Percentiles rank a stretch among this genome's conserved stretches.
These are phyloP conservation scores for Fonsecaea pugnacius DNA, from an alignment of 2,329 filamentous ascomycete species.

Conservation along the genomic window DNA sequence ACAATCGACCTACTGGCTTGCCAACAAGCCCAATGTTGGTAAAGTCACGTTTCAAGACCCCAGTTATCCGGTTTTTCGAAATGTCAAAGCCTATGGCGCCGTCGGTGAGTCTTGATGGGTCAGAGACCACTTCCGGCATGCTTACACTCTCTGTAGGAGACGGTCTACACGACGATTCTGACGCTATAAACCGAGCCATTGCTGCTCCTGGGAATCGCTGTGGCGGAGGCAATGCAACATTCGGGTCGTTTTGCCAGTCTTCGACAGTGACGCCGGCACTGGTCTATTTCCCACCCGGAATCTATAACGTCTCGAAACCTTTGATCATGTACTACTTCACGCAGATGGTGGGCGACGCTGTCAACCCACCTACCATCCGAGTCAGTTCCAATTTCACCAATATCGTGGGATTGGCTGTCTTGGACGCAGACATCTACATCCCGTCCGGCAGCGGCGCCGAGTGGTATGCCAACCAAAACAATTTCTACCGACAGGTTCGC, in stretches of 20 bases:
- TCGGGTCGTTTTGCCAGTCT: constrained; percentile 65
- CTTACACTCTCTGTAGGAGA: constrained; percentile 46
- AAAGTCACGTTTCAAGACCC: constrained; percentile 38
- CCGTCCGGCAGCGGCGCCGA: constrained; percentile 60
- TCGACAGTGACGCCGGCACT: constrained; percentile 74
- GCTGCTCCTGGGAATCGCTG: constrained; percentile 70
- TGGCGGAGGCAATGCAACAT: constrained; percentile 55
- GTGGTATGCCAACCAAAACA: constrained; percentile 72
- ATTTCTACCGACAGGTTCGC: constrained; percentile 75
- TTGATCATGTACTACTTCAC: constrained; percentile 69
- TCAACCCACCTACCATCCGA: constrained; percentile 70
- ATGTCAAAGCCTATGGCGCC: constrained; percentile 73
- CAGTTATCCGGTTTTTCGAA: constrained; percentile 65
- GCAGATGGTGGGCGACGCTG: constrained; percentile 69
- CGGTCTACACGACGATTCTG: constrained; percentile 74
- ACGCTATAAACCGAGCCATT: constrained; percentile 77
- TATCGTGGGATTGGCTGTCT: constrained; percentile 78
- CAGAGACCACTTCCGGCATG: not conserved
- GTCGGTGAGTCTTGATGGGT: constrained; percentile 34
- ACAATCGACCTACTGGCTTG: constrained; percentile 41
- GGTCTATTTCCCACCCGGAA: constrained; percentile 82
- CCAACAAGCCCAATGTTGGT: constrained; percentile 43
- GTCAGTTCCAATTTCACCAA: constrained; percentile 40
- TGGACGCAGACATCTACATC: constrained; percentile 77
- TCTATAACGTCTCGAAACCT: constrained; percentile 72